Base-by-base conservation (phyloP, 2,329 filamentous ascomycete species). In the Chaetomiaceae sp. region DNA sequence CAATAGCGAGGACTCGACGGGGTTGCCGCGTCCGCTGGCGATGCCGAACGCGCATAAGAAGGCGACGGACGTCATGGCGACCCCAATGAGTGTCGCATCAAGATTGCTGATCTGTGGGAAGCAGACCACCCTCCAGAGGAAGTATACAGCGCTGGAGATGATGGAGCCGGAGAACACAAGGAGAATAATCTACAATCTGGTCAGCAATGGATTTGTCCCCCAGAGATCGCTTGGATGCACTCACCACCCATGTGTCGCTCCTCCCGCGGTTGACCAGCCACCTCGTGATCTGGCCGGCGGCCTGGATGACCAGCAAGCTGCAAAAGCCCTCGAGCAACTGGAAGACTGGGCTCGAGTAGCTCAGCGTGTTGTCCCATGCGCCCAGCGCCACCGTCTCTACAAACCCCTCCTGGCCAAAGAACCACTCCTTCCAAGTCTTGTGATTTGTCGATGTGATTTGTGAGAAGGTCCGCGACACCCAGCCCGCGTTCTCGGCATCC, bases 301-400 rank as follows among this genome's bases (percentile, higher is more conserved):
- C 90, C 71, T 99, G 94, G 53, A 99, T 97, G 59, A 97, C 91
- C 52, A 97, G 75, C 63, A 99, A 74, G 66, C 90, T 97, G 76
- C 94, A 97, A 73, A 99, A 99, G 6, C 94, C 94, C 71, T 99
- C 94, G 48, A 88, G 82, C 8, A 99, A 77, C 73, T 99, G 94
- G 74, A 97, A 99, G 47, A 95, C 80, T 0, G 94, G 94, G 4
- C 89, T 95, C 30, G 91, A 95, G 75, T 95, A 97, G 66, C 86
- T 81, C 70, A 99, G 72, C 45, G 89, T 75, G 67, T 86, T 90
- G 67, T 96, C 90, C 94, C 94, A 99, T 48, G 81, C 82, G 27
- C 90, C 90, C 58, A 97, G 81, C 20, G 88, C 86, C 56, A 87
- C 73, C 30, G 81, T 86, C 74, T 97, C 90, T 23, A 95, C 68